These are phyloP conservation scores for Solanum megistacrolobum DNA, from an alignment of 257 asterid species.

Conservation along the genomic window DNA sequence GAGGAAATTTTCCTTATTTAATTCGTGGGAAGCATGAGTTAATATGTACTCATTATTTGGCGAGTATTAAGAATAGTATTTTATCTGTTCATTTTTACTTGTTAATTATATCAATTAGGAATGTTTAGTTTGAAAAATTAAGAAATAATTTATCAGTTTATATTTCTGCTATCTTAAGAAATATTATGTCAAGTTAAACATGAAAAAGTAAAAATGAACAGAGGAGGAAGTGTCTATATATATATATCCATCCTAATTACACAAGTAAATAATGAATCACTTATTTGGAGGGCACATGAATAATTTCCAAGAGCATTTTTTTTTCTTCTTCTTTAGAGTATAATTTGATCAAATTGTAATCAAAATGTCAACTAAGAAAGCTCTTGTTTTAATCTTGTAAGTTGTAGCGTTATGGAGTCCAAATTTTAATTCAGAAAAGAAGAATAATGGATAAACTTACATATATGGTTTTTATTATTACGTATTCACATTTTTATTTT, in stretches of 20 bases:
- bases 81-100: neutral
- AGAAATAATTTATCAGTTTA: neutral
- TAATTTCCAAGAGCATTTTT: too few relatives aligned
- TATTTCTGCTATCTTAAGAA: neutral
- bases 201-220: neutral
- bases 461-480: neutral
- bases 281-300: neutral
- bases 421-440: neutral
- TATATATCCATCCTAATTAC: neutral
- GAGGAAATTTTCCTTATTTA: neutral
- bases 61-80: neutral
- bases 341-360: neutral
- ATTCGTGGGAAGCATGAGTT: neutral
- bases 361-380: neutral
- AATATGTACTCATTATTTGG: too few relatives aligned
- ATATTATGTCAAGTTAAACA: neutral
- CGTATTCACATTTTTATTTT: neutral
- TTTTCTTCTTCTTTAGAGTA: neutral
- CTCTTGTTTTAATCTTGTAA: neutral
- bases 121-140: too few relatives aligned
- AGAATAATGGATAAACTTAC: too few relatives aligned
- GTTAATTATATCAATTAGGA: too few relatives aligned
- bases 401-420: neutral
- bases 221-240: neutral
- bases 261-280: neutral